A percentile compares a stretch with the other conserved stretches of the same genome.
These are phyloP conservation scores for Speleostelium caveatum DNA, from an alignment of 78 protist genomes.

Conservation along the genomic window DNA sequence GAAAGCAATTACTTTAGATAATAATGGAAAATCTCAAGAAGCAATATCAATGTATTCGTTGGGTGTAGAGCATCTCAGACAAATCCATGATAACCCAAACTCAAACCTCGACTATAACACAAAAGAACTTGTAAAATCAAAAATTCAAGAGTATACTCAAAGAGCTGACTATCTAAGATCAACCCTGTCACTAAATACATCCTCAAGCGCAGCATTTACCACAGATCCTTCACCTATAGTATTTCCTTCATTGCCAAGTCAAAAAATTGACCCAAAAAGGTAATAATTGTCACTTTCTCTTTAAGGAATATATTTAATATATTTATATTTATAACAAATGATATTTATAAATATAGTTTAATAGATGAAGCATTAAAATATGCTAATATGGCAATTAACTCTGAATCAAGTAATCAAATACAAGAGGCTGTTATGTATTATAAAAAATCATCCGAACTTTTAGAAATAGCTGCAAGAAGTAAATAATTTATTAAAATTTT, in stretches of 20 bases:
- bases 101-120: not conserved
- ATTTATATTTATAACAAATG: not conserved
- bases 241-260: slow-evolving; percentile 1
- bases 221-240: too few species aligned
- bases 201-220: too few species aligned
- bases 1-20: slow-evolving; percentile 58
- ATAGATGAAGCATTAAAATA: slow-evolving; percentile 44
- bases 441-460: slow-evolving; percentile 27
- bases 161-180: slow-evolving; percentile 40
- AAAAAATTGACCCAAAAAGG: too few species aligned
- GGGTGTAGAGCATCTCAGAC: slow-evolving; percentile 62
- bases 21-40: slow-evolving; percentile 41
- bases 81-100: not conserved
- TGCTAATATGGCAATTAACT: slow-evolving; percentile 45
- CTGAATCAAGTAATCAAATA: slow-evolving; percentile 33
- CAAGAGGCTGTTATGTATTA: slow-evolving; percentile 25
- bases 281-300: too few species aligned
- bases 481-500: not conserved
- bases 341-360: not conserved
- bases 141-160: slow-evolving; percentile 40
- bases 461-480: slow-evolving; percentile 36
- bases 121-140: slow-evolving; percentile 2
- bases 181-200: not conserved
- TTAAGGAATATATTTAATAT: too few species aligned
- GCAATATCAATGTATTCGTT: slow-evolving; percentile 62